phyloP scores from a whole-genome alignment of 768 basidiomycete species.

The Suillus americanus region DNA sequence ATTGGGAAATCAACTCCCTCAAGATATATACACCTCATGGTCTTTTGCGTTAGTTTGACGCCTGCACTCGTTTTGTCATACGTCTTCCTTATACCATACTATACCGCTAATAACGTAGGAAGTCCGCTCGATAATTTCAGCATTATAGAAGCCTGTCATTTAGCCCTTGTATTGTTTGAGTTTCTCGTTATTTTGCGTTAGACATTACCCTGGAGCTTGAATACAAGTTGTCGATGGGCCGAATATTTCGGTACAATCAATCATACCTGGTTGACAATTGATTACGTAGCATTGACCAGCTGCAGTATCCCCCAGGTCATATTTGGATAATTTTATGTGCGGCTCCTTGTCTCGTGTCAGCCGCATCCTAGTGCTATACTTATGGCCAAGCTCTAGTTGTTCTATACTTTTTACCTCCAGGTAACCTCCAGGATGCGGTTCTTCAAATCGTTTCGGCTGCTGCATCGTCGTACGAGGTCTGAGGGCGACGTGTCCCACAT shows the following conservation, averaged over 20 bases:
- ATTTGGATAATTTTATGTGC: not conserved
- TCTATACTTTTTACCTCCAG: not conserved
- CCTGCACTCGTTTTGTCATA: not conserved
- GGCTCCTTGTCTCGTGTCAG: not conserved
- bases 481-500: slow-evolving; percentile 37
- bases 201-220: not conserved
- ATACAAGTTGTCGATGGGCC: not conserved
- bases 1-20: slow-evolving; percentile 68
- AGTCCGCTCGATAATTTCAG: too few species aligned
- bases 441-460: slow-evolving; percentile 43
- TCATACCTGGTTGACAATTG: not conserved
- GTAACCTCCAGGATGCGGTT: slow-evolving; percentile 38
- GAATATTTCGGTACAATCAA: not conserved
- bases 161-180: not conserved
- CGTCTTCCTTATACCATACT: not conserved
- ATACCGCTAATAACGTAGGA: not conserved
- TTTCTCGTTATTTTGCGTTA: not conserved
- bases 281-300: not conserved
- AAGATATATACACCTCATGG: slow-evolving; percentile 45
- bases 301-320: not conserved
- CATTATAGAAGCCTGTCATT: not conserved
- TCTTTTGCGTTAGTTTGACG: slow-evolving; percentile 2
- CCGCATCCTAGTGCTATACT: not conserved
- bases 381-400: not conserved
- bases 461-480: slow-evolving; percentile 49